Percentiles rank a stretch among this genome's conserved stretches.
Conservation (phyloP, 2,329 filamentous ascomycete species). For the Beauveria bassiana region DNA sequence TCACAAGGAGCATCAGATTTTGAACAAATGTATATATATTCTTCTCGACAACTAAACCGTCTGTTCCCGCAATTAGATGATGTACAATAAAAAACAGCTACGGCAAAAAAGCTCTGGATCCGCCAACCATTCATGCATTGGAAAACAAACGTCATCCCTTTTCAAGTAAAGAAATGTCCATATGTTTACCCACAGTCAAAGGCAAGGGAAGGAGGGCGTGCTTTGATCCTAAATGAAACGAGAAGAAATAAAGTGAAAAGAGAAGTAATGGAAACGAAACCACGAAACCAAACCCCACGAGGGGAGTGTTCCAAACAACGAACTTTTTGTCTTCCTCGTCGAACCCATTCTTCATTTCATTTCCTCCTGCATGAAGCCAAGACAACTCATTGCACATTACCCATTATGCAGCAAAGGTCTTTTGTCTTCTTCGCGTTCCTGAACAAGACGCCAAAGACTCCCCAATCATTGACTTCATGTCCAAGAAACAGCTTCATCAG, state of each 20-base stretch:
- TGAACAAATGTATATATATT: constrained; percentile 14
- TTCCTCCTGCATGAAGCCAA: constrained; percentile 1
- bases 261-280: neutral
- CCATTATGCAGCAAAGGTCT: neutral
- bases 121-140: neutral
- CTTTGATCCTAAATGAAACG: constrained; percentile 7
- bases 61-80: constrained; percentile 19
- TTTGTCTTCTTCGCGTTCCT: neutral
- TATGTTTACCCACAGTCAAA: neutral
- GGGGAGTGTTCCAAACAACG: neutral
- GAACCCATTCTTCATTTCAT: constrained; percentile 5
- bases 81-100: constrained; percentile 20
- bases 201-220: neutral
- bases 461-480: constrained; percentile 7
- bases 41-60: constrained; percentile 8
- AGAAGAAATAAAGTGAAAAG: constrained; percentile 3
- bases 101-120: constrained; percentile 19
- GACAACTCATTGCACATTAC: constrained; percentile 6
- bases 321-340: constrained; percentile 11
- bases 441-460: constrained; percentile 6
- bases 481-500: constrained; percentile 6
- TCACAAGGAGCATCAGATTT: neutral
- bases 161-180: too few species aligned
- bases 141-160: neutral
- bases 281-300: constrained; percentile 1